These are phyloP conservation scores for Taxillus chinensis DNA, from an alignment of 164 flowering plant genomes.

Conservation along the genomic window DNA sequence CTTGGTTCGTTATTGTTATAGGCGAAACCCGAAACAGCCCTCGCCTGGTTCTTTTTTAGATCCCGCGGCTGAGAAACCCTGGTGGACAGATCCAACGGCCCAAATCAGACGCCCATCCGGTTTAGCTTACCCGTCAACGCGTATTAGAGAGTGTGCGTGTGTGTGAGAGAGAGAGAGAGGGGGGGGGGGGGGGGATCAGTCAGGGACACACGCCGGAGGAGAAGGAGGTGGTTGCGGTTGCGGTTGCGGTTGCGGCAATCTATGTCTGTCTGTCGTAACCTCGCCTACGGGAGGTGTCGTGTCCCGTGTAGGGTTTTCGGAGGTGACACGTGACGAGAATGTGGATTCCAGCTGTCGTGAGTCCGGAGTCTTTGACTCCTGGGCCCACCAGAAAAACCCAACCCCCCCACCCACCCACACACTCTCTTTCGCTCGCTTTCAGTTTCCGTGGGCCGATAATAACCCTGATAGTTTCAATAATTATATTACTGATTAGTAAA, in stretches of 20 bases:
- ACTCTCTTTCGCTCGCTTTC: too few relatives aligned
- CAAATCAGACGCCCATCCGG: neutral
- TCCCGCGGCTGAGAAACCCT: conserved; percentile 12
- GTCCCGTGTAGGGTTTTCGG: conserved; percentile 19
- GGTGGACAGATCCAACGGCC: neutral
- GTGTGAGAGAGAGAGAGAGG: too few relatives aligned
- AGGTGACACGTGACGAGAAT: conserved; percentile 24
- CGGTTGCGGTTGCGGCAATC: neutral
- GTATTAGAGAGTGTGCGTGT: too few relatives aligned
- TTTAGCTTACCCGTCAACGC: too few relatives aligned
- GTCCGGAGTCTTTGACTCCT: too few relatives aligned
- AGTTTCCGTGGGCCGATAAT: too few relatives aligned
- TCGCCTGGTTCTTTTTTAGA: neutral
- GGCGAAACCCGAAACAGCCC: conserved; percentile 5
- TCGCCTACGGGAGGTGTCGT: neutral
- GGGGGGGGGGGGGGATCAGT: conserved; percentile 1
- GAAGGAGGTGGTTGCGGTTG: neutral
- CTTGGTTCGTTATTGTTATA: conserved; percentile 1
- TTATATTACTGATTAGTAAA: too few relatives aligned
- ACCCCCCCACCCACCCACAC: too few relatives aligned
- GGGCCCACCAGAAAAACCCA: too few relatives aligned
- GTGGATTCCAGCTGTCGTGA: conserved; percentile 27
- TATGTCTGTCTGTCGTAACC: too few relatives aligned
- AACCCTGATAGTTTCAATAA: too few relatives aligned
- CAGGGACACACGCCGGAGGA: conserved; percentile 13